Evolutionary conservation across 495 filamentous ascomycete species (phyloP), one percentile per base, ranked within the genome.

Genomic region (Aspergillus indologenus): DNA sequence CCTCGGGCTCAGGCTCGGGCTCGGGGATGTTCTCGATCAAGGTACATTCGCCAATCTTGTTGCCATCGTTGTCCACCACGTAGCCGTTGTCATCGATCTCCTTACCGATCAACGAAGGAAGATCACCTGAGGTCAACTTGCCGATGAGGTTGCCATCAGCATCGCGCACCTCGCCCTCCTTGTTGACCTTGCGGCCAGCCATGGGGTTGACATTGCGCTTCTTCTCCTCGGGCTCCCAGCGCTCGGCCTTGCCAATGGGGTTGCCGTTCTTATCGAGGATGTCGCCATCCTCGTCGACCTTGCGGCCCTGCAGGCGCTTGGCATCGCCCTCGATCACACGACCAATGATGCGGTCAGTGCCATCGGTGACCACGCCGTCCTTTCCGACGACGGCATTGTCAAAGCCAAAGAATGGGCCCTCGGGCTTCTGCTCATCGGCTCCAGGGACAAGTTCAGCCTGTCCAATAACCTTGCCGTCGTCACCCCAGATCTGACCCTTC

Each of bases 71-170:
- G 72, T 95, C 89, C 56, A 92, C 75, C 8, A 96, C 90, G 67
- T 90, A 90, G 42, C 90, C 90, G 59, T 93, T 88, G 58, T 92
- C 90, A 65, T 96, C 90, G 54, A 96, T 88, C 64, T 87, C 83
- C 69, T 90, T 89, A 46, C 91, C 91, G 20, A 85, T 74, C 47
- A 90, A 87, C 26, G 85, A 81, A 14, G 77, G 79, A 43, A 91
- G 76, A 47, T 91, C 81, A 51, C 91, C 91, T 6, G 82, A 81
- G 6, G 90, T 93, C 44, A 96, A 77, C 67, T 86, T 87, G 56
- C 89, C 91, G 62, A 94, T 86, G 52, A 94, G 63, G 64, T 95
- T 87, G 40, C 91, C 91, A 61, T 93, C 85, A 45, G 87, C 81
- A 64, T 94, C 88, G 45, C 88, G 83, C 1, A 96, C 89, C 62